Conservation (phyloP, 2,329 filamentous ascomycete genomes). For the Thelonectria blattea region DNA sequence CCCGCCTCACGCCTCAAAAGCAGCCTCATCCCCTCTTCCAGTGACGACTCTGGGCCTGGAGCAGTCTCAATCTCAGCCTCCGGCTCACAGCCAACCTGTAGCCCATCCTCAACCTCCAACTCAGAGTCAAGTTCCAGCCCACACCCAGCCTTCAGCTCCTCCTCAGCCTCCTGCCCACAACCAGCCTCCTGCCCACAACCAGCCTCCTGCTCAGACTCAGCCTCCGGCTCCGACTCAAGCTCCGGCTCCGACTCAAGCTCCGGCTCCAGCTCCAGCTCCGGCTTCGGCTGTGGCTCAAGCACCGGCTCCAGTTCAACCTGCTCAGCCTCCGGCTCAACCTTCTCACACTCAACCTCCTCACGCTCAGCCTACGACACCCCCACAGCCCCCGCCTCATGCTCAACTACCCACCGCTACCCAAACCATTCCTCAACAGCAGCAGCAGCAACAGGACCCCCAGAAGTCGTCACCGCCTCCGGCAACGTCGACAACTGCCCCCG, state of each 20-base stretch:
- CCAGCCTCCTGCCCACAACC: no score
- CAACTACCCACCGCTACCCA: background rate
- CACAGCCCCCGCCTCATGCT: background rate
- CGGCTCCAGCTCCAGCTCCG: background rate
- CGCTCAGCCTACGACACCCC: background rate
- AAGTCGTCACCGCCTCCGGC: background rate
- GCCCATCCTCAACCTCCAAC: background rate
- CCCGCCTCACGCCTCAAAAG: conserved; percentile 3
- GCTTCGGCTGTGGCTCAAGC: no score
- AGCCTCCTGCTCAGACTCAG: no score
- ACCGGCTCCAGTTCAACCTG: background rate
- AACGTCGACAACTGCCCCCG: background rate
- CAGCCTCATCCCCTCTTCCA: background rate
- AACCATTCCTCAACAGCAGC: conserved; percentile 11
- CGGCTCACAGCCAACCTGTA: background rate
- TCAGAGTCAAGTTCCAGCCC: background rate
- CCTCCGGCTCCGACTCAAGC: background rate
- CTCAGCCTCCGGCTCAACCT: background rate
- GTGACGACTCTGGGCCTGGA: background rate
- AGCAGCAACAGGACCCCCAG: conserved; percentile 10
- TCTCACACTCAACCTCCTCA: background rate
- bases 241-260: background rate
- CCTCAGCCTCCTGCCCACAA: background rate
- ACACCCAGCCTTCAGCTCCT: background rate
- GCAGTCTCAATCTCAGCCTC: background rate